These are phyloP conservation scores for Centella asiatica DNA, from an alignment of 129 eudicot genomes.

Conservation along the genomic window DNA sequence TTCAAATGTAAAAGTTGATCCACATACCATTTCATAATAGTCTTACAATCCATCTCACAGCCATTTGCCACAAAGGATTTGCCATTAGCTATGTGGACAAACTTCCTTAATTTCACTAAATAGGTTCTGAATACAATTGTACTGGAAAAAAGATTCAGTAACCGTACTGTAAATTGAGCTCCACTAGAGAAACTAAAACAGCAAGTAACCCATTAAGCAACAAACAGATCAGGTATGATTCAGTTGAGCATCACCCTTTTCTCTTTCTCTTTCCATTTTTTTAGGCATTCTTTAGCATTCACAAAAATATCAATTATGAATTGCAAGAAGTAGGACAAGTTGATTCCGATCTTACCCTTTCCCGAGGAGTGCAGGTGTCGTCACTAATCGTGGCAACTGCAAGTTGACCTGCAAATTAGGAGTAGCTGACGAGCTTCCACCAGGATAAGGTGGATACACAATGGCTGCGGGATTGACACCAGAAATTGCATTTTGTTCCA, in stretches of 20 bases:
- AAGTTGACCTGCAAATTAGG: conserved; percentile 42
- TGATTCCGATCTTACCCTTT: conserved; percentile 47
- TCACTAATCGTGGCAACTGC: conserved; percentile 39
- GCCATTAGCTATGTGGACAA: too few species aligned
- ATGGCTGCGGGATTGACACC: conserved; percentile 26
- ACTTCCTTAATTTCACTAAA: too few species aligned
- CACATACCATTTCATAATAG: too few species aligned
- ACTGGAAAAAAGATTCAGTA: too few species aligned
- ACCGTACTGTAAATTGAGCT: too few species aligned
- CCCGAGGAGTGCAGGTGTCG: conserved; percentile 55
- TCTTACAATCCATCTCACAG: too few species aligned
- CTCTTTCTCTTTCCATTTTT: too few species aligned
- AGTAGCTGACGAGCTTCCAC: conserved; percentile 29
- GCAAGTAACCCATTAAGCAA: too few species aligned
- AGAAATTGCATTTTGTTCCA: conserved; percentile 34
- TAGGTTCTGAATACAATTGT: too few species aligned
- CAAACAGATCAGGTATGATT: neutral
- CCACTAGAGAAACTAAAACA: too few species aligned
- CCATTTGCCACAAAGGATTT: too few species aligned
- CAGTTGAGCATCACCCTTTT: conserved; percentile 7
- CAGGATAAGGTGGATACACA: conserved; percentile 34
- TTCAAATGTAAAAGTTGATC: too few species aligned
- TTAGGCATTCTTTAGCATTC: neutral
- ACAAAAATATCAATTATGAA: neutral
- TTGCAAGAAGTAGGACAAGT: neutral